Percentiles rank a stretch among this genome's conserved stretches.
phyloP scores from a whole-genome alignment of 495 filamentous ascomycete genomes.

The Elasticomyces elasticus region DNA sequence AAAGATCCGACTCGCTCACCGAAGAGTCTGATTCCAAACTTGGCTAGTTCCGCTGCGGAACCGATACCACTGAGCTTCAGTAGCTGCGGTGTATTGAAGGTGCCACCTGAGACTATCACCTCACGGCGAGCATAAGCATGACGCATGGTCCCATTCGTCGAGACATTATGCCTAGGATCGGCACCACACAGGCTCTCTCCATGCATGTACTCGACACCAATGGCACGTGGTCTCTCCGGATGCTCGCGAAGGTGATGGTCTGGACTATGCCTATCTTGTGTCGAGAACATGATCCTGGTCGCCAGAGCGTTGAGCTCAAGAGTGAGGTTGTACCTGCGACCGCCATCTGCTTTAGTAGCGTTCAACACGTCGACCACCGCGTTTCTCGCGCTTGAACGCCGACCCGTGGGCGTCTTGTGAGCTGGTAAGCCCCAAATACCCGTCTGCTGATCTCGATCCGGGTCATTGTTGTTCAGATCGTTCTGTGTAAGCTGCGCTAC shows the following conservation, averaged over 20 bases:
- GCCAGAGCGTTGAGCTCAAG: slow-evolving; percentile 51
- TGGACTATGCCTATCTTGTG: too few relatives aligned
- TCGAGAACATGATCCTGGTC: slow-evolving; percentile 49
- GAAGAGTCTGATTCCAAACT: too few relatives aligned
- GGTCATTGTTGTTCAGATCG: slow-evolving; percentile 43
- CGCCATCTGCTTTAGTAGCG: slow-evolving; percentile 41
- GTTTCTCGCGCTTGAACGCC: slow-evolving; percentile 45
- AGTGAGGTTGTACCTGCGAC: slow-evolving; percentile 47
- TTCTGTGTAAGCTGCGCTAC: background rate
- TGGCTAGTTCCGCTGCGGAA: slow-evolving; percentile 2
- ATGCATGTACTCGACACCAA: slow-evolving; percentile 53
- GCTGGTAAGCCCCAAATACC: slow-evolving; percentile 48
- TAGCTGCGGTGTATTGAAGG: slow-evolving; percentile 12
- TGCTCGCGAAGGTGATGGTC: slow-evolving; percentile 25
- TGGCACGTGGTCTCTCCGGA: slow-evolving; percentile 45
- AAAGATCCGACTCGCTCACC: too few relatives aligned
- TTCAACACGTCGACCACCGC: slow-evolving; percentile 44
- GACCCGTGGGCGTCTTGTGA: slow-evolving; percentile 32
- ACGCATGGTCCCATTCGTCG: slow-evolving; percentile 35
- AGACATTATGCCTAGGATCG: slow-evolving; percentile 33
- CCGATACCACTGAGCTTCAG: slow-evolving; percentile 17
- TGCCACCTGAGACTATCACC: slow-evolving; percentile 12
- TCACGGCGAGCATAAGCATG: slow-evolving; percentile 3
- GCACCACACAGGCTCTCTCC: slow-evolving; percentile 52
- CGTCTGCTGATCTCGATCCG: slow-evolving; percentile 32